Evolutionary conservation across 1,284 basidiomycete species (phyloP).

Genomic region (Malassezia dermatis): DNA sequence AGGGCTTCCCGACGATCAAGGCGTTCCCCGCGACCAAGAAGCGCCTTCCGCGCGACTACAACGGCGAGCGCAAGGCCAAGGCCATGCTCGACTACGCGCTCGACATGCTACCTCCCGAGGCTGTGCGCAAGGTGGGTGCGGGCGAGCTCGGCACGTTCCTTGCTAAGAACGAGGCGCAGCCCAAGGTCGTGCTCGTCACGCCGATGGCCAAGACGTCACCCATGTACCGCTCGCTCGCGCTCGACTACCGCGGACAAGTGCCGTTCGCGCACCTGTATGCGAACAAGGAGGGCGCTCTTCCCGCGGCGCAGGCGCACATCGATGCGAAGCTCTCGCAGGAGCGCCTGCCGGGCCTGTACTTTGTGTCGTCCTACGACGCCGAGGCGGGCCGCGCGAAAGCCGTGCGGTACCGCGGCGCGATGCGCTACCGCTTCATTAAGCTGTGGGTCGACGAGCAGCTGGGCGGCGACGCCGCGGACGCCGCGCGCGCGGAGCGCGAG

Average conservation of each 20-base stretch:
- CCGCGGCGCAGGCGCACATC: slow-evolving; percentile 24
- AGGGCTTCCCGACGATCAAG: slow-evolving; percentile 86
- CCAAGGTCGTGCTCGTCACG: slow-evolving; percentile 41
- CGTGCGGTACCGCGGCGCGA: slow-evolving; percentile 29
- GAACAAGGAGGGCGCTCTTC: slow-evolving; percentile 26
- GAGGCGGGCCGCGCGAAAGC: slow-evolving; percentile 19
- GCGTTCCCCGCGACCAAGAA: slow-evolving; percentile 51
- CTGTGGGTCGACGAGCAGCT: slow-evolving; percentile 33
- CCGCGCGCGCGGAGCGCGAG: slow-evolving; percentile 21
- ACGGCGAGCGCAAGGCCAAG: slow-evolving; percentile 63
- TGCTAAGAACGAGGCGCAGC: slow-evolving; percentile 15
- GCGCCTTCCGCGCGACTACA: slow-evolving; percentile 60
- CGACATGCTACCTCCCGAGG: slow-evolving; percentile 60
- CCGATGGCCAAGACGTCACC: slow-evolving; percentile 37
- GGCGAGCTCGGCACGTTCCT: slow-evolving; percentile 50
- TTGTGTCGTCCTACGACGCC: slow-evolving; percentile 21
- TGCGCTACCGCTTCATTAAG: slow-evolving; percentile 36
- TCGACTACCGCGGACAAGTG: slow-evolving; percentile 37
- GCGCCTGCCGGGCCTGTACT: slow-evolving; percentile 31
- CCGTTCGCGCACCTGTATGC: slow-evolving; percentile 37
- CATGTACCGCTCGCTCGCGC: slow-evolving; percentile 41
- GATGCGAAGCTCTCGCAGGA: slow-evolving; percentile 28
- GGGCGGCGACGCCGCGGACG: neutral
- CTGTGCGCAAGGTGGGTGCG: slow-evolving; percentile 56
- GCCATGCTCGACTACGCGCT: slow-evolving; percentile 68